phyloP scores from a whole-genome alignment of 1,284 basidiomycete species.

The Abortiporus biennis region DNA sequence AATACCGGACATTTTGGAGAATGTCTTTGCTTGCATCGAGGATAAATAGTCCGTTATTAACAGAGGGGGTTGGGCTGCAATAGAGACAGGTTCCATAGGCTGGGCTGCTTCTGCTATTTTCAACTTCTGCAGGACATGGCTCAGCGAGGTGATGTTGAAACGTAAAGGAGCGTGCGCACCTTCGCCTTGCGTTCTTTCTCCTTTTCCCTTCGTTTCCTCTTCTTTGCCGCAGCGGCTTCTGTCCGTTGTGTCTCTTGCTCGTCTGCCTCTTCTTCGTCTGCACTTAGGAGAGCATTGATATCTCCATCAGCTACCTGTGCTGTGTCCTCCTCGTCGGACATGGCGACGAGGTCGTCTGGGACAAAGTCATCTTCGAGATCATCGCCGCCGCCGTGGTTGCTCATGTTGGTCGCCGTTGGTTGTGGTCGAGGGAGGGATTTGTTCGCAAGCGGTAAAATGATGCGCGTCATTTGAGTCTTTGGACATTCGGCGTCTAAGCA shows the following conservation, averaged over 20 bases:
- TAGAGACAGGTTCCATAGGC: slow-evolving; percentile 35
- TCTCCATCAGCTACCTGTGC: slow-evolving; percentile 35
- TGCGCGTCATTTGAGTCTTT: too few species aligned
- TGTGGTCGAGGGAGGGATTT: not conserved
- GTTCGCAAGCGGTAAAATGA: too few species aligned
- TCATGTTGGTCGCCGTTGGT: slow-evolving; percentile 10
- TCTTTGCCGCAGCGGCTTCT: slow-evolving; percentile 37
- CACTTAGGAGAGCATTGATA: slow-evolving; percentile 34
- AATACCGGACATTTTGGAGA: slow-evolving; percentile 56
- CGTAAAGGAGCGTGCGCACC: slow-evolving; percentile 28
- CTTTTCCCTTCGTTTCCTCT: slow-evolving; percentile 66
- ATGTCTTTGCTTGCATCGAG: slow-evolving; percentile 56
- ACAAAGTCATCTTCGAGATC: slow-evolving; percentile 79
- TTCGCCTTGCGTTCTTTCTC: slow-evolving; percentile 64
- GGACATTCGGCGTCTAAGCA: too few species aligned
- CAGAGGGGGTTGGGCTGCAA: slow-evolving; percentile 49
- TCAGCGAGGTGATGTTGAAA: slow-evolving; percentile 13
- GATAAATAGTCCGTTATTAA: slow-evolving; percentile 56
- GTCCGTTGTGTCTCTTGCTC: slow-evolving; percentile 19
- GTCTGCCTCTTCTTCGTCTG: slow-evolving; percentile 35
- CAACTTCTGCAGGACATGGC: slow-evolving; percentile 41
- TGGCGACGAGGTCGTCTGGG: slow-evolving; percentile 60
- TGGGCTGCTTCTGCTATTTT: slow-evolving; percentile 47
- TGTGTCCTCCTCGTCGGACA: slow-evolving; percentile 50
- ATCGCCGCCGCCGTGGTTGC: slow-evolving; percentile 48